phyloP scores from a whole-genome alignment of 768 basidiomycete genomes.

The Suillus paluster region DNA sequence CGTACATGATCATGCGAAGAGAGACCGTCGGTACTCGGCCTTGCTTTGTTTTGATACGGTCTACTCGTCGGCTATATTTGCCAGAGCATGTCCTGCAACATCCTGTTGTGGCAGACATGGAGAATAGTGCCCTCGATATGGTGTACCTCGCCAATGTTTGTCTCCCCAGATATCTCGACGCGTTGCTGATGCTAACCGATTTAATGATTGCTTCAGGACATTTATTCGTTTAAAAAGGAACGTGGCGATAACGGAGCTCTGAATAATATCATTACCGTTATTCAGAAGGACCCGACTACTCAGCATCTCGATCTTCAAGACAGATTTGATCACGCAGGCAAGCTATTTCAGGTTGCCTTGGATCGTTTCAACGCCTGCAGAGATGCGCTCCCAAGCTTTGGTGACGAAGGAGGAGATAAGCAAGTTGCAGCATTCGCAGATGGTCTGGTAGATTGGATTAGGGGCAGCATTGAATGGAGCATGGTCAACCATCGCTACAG shows the following conservation, averaged over 20 bases:
- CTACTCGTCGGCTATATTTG: conserved; percentile 29
- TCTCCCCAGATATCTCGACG: neutral
- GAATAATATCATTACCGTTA: conserved; percentile 33
- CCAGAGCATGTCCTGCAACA: conserved; percentile 26
- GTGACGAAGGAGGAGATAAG: conserved; percentile 18
- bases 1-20: conserved; percentile 33
- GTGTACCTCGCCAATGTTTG: conserved; percentile 31
- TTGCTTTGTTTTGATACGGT: conserved; percentile 34
- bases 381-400: conserved; percentile 22
- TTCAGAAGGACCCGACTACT: conserved; percentile 27
- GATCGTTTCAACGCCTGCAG: conserved; percentile 27
- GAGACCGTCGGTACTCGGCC: conserved; percentile 34
- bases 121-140: conserved; percentile 29
- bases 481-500: conserved; percentile 30
- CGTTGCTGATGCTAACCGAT: neutral
- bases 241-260: conserved; percentile 29
- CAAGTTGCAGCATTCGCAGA: conserved; percentile 26
- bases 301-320: conserved; percentile 28
- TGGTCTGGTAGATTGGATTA: conserved; percentile 30
- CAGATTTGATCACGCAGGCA: conserved; percentile 24
- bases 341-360: conserved; percentile 25
- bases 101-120: conserved; percentile 31
- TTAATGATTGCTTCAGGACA: conserved; percentile 18
- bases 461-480: conserved; percentile 34
- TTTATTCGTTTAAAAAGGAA: conserved; percentile 37